Base-by-base conservation (phyloP, 805 yeast genomes). In the Saccharomyces kudriavzevii region DNA sequence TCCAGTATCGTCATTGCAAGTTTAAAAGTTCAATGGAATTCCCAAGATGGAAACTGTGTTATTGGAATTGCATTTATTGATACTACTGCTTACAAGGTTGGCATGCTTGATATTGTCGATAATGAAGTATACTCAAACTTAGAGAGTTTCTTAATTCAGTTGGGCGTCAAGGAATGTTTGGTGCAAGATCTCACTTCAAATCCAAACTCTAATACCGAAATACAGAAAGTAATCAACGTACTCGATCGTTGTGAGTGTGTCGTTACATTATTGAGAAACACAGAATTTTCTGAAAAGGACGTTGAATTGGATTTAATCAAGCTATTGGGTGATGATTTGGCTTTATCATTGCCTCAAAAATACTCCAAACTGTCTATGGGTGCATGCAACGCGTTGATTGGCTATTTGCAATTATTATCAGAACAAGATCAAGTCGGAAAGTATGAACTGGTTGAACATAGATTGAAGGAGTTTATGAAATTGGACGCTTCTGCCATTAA, bases 401-500 rank as follows among this genome's bases (percentile, higher is more conserved):
- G 73, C 17, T 89, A 91, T 66, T 73, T 94, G 54, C 82, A 81
- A 31, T 70, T 91, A 30, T 70, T 89, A 63, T 70, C 77, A 8
- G 83, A 82, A 53, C 78, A 80, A 52, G 66, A 79, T 8, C 77
- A 80, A 54, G 72, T 77, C 43, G 87, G 86, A 17, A 69, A 76
- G 14, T 83, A 77, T 60, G 70, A 77, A 22, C 70, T 94, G 26
- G 78, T 78, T 28, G 78, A 79, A 58, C 92, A 91, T 68, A 83
- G 84, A 54, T 75, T 92, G 49, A 74, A 81, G n/a, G 83, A 86
- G 58, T 91, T 77, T 68, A 89, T 94, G 96, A 87, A 88, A 63
- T 77, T 94, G 49, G 99, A 94, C 66, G 82, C 92, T 5, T 83
- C 97, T 1, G 96, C 98, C 0, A 81, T 91, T 52, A 83, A 83